Conservation (phyloP, 2,329 filamentous ascomycete genomes). For the Neurospora crassa region DNA sequence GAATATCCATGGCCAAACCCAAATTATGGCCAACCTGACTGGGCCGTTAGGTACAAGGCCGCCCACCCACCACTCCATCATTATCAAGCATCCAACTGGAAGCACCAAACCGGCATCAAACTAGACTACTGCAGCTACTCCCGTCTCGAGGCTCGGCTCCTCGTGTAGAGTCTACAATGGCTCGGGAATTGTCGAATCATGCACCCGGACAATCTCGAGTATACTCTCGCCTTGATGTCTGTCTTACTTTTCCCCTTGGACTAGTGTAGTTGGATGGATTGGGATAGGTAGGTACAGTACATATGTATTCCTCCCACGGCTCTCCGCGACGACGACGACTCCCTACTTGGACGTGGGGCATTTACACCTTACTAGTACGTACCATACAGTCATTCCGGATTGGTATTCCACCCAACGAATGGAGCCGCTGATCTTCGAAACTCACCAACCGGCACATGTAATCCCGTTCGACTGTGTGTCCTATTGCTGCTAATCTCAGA, state of each 20-base stretch:
- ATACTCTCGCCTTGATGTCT: neutral
- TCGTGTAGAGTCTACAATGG: neutral
- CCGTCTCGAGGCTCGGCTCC: neutral
- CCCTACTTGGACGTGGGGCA: neutral
- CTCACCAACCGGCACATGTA: neutral
- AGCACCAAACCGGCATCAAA: neutral
- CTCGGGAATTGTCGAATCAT: neutral
- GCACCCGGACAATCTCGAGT: neutral
- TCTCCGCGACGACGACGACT: neutral
- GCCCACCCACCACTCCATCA: neutral
- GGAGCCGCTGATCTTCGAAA: neutral
- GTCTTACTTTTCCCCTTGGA: neutral
- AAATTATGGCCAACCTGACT: neutral
- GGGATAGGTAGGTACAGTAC: neutral
- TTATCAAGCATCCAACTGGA: neutral
- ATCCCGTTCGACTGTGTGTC: neutral
- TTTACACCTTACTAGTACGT: neutral
- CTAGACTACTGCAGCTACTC: neutral
- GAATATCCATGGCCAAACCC: neutral
- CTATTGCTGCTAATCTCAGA: neutral
- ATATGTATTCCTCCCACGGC: neutral
- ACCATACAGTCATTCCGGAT: neutral
- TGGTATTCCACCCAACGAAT: neutral
- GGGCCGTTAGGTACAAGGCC: neutral
- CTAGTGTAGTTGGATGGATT: neutral